Evolutionary conservation across 23 red algal species (phyloP).

Genomic region (Cyanidioschyzon merolae): DNA sequence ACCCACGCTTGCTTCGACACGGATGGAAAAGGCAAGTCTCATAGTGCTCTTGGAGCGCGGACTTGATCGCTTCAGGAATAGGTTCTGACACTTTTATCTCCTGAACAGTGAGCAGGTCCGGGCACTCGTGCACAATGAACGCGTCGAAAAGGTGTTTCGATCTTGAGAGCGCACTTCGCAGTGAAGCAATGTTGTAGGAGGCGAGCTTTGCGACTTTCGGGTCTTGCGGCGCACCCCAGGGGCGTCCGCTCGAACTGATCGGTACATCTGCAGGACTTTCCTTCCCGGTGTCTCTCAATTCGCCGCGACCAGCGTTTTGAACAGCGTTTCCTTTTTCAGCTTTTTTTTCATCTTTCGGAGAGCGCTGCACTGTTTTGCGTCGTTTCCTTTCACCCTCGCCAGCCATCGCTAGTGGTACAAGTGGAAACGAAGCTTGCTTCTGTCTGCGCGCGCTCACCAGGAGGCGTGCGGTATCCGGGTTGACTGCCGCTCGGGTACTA

Average conservation of each 20-base stretch:
- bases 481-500: no score
- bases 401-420: no score
- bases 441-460: no score
- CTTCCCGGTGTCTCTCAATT: not conserved
- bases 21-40: not conserved
- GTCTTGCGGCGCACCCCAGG: not conserved
- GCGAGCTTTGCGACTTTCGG: not conserved
- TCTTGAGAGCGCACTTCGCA: not conserved
- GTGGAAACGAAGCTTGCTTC: no score
- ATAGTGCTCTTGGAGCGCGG: not conserved
- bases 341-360: no score
- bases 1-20: not conserved
- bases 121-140: not conserved
- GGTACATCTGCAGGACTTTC: not conserved
- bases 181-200: slow-evolving; percentile 6
- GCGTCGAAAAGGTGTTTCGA: not conserved
- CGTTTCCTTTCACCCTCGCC: no score
- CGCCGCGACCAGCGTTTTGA: no score
- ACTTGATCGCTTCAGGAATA: not conserved
- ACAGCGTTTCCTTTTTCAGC: no score
- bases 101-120: slow-evolving; percentile 2
- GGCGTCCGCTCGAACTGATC: not conserved
- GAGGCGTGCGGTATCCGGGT: no score
- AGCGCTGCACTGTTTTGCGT: no score
- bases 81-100: not conserved